These are phyloP conservation scores for Cyberlindnera mycetangii DNA, from an alignment of 805 yeast species.

Conservation along the genomic window DNA sequence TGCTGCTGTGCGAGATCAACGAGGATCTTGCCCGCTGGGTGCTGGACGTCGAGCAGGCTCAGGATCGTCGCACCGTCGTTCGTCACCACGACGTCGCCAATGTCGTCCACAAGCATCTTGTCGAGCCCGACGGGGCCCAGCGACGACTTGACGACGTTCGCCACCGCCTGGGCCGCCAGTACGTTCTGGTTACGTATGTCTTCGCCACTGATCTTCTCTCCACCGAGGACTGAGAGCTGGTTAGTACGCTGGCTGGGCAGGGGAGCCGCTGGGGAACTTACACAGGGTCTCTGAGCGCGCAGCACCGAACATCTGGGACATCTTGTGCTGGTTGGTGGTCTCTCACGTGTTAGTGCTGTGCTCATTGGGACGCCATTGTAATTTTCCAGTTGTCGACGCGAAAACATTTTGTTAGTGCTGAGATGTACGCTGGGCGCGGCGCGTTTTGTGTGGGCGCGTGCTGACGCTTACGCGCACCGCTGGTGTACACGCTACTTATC, in stretches of 20 bases:
- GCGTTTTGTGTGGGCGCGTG: background rate
- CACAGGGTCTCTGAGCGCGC: slow-evolving; percentile 89
- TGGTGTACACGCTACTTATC: background rate
- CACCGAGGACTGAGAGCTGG: slow-evolving; percentile 63
- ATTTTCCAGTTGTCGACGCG: slow-evolving; percentile 4
- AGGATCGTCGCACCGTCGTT: slow-evolving; percentile 98
- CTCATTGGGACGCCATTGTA: slow-evolving; percentile 3
- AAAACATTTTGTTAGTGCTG: slow-evolving; percentile 17
- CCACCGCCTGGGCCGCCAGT: slow-evolving; percentile 96
- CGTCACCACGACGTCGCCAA: slow-evolving; percentile 98
- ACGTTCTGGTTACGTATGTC: slow-evolving; percentile 96
- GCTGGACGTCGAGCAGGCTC: slow-evolving; percentile 89
- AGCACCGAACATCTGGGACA: slow-evolving; percentile 67
- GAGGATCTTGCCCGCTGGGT: slow-evolving; percentile 96
- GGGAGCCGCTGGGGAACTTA: slow-evolving; percentile 28
- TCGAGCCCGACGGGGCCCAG: slow-evolving; percentile 98
- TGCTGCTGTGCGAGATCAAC: slow-evolving; percentile 98
- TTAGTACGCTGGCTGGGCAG: background rate
- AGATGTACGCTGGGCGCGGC: slow-evolving; percentile 11
- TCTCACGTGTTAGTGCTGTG: background rate
- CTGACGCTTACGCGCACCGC: slow-evolving; percentile 5
- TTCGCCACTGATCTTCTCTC: slow-evolving; percentile 93
- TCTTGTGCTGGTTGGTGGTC: slow-evolving; percentile 14
- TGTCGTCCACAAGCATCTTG: slow-evolving; percentile 97
- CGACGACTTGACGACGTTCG: slow-evolving; percentile 93